Evolutionary conservation across 371 early-diverging fungal species (phyloP).

Genomic region (Actinomucor elegans): DNA sequence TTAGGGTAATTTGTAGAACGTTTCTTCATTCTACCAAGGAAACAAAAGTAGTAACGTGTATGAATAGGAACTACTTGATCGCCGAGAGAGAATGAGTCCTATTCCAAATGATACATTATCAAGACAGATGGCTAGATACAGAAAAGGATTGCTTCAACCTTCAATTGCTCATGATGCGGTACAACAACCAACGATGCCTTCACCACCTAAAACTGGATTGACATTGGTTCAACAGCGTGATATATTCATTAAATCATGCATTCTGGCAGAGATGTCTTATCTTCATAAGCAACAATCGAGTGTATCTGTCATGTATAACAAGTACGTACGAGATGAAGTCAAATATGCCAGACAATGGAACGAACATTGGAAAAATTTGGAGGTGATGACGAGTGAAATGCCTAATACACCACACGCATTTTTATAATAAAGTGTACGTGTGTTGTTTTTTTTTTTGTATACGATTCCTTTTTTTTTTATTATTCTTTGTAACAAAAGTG

Average conservation of each 20-base stretch:
- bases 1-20: no score
- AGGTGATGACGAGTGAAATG: slow-evolving; percentile 18
- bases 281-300: slow-evolving; percentile 43
- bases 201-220: slow-evolving; percentile 12
- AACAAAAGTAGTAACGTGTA: no score
- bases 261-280: slow-evolving; percentile 33
- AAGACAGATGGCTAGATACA: slow-evolving; percentile 28
- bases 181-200: slow-evolving; percentile 1
- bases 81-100: slow-evolving; percentile 20
- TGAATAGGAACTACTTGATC: slow-evolving; percentile 26
- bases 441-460: not conserved
- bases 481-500: not conserved
- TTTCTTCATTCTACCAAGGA: no score
- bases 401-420: slow-evolving; percentile 26
- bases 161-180: slow-evolving; percentile 20
- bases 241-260: slow-evolving; percentile 35
- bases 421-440: slow-evolving; percentile 14
- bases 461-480: not conserved
- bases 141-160: slow-evolving; percentile 24
- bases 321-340: slow-evolving; percentile 58
- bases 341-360: slow-evolving; percentile 49
- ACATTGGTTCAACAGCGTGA: slow-evolving; percentile 30
- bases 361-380: slow-evolving; percentile 63
- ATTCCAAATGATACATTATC: slow-evolving; percentile 34
- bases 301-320: slow-evolving; percentile 62